Evolutionary conservation across 1,284 basidiomycete species (phyloP).

Genomic region (Wolfiporia cocos): DNA sequence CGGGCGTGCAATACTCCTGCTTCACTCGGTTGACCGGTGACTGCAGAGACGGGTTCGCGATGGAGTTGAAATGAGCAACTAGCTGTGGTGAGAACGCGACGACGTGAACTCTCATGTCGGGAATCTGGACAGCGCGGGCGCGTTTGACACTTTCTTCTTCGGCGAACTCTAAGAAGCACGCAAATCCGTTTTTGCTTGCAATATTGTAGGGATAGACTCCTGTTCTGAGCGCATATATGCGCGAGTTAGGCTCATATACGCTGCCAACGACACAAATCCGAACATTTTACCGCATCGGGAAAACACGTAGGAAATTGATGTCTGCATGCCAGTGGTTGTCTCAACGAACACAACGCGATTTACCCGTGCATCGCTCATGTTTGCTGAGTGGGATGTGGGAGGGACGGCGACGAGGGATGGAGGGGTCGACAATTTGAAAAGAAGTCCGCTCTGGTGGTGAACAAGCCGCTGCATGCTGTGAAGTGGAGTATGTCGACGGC

Average conservation of each 20-base stretch:
- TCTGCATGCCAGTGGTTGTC: conserved; percentile 20
- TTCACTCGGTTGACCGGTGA: too few species aligned
- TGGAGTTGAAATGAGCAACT: conserved; percentile 14
- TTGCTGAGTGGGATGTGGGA: not conserved
- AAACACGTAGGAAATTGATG: conserved; percentile 26
- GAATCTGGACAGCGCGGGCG: conserved; percentile 16
- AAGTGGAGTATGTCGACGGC: too few species aligned
- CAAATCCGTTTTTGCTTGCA: conserved; percentile 1
- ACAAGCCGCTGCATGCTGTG: too few species aligned
- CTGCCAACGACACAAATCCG: conserved; percentile 5
- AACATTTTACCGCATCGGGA: conserved; percentile 32
- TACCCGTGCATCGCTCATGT: conserved; percentile 14
- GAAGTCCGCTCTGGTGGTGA: too few species aligned
- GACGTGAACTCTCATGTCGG: conserved; percentile 19
- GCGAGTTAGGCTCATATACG: conserved; percentile 1
- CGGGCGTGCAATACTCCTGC: too few species aligned
- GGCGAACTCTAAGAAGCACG: conserved; percentile 19
- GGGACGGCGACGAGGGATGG: not conserved
- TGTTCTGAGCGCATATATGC: conserved; percentile 12
- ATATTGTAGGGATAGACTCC: conserved; percentile 8
- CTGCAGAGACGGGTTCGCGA: conserved; percentile 7
- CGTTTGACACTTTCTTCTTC: conserved; percentile 20
- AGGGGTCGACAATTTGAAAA: too few species aligned
- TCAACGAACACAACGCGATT: conserved; percentile 26
- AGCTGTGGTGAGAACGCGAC: conserved; percentile 16